A percentile compares a stretch with the other conserved stretches of the same genome.
Conservation (phyloP, 2,329 filamentous ascomycete genomes). For the Falciphora oryzae region DNA sequence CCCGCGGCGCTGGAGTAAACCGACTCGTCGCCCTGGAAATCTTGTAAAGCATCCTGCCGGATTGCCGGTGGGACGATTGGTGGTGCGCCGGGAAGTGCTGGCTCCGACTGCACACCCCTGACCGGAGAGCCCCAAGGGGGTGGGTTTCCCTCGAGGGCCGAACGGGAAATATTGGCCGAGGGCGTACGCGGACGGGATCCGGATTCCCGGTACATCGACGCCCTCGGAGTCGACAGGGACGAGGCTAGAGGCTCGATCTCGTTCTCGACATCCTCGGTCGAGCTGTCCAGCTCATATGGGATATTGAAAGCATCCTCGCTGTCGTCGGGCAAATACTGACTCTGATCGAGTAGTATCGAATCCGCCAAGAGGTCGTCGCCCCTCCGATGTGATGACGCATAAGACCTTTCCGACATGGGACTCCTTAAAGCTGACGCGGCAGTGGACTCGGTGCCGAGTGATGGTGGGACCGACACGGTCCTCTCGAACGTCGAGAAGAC, state of each 20-base stretch:
- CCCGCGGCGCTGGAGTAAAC: constrained; percentile 3
- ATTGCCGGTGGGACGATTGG: neutral
- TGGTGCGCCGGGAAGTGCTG: constrained; percentile 20
- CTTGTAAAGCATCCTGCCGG: neutral
- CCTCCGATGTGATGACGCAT: constrained; percentile 9
- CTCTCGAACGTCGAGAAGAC: constrained; percentile 56
- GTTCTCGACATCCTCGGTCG: constrained; percentile 30
- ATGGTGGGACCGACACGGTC: constrained; percentile 54
- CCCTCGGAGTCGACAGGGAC: constrained; percentile 45
- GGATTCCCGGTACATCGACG: constrained; percentile 39
- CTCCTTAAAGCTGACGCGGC: constrained; percentile 8
- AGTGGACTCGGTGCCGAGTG: constrained; percentile 43
- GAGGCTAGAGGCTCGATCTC: constrained; percentile 27
- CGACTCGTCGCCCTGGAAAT: neutral
- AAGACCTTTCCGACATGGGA: constrained; percentile 19
- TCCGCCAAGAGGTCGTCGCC: constrained; percentile 23
- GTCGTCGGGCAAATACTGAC: constrained; percentile 34
- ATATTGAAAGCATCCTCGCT: constrained; percentile 53
- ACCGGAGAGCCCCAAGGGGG: constrained; percentile 27
- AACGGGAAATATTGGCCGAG: constrained; percentile 21
- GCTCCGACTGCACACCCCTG: constrained; percentile 31
- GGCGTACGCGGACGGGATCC: constrained; percentile 13
- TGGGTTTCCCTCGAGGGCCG: constrained; percentile 24
- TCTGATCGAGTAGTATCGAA: constrained; percentile 28
- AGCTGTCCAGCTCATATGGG: constrained; percentile 43